Evolutionary conservation across 345 rosid genomes (phyloP).

Genomic region (Pseudoturritis turrita): DNA sequence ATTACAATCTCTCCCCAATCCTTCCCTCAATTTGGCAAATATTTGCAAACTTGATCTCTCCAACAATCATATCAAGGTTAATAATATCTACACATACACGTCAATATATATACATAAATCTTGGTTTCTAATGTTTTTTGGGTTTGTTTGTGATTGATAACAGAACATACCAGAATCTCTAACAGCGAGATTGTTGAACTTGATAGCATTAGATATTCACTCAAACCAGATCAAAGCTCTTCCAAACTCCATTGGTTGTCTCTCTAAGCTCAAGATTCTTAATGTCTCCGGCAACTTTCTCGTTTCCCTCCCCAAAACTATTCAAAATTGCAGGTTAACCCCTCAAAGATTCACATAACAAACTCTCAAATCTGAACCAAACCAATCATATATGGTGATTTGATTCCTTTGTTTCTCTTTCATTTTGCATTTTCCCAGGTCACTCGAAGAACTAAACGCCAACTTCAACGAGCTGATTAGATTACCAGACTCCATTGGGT

Average conservation of each 20-base stretch:
- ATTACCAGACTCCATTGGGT: constrained; percentile 64
- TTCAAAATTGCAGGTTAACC: constrained; percentile 34
- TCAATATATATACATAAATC: not conserved
- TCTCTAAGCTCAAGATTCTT: constrained; percentile 68
- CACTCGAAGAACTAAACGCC: constrained; percentile 66
- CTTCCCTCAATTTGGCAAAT: constrained; percentile 52
- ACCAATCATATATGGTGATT: not conserved
- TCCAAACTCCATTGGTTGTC: constrained; percentile 76
- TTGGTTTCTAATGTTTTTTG: not conserved
- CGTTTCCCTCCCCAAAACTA: constrained; percentile 51
- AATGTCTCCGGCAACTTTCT: constrained; percentile 74
- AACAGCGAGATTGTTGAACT: constrained; percentile 63
- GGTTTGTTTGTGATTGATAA: not conserved
- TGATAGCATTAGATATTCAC: constrained; percentile 61
- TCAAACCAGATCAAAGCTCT: constrained; percentile 67
- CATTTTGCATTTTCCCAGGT: constrained; percentile 33
- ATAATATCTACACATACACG: not conserved
- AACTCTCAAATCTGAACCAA: not conserved
- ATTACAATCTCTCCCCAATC: constrained; percentile 51
- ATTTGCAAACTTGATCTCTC: constrained; percentile 82
- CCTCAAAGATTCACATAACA: not conserved
- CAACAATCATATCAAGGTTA: constrained; percentile 78
- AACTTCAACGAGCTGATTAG: constrained; percentile 69
- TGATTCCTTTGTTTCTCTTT: not conserved
- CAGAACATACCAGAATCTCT: constrained; percentile 80